Percentiles rank a stretch among this genome's conserved stretches.
These are phyloP conservation scores for Jacaranda copaia DNA, from an alignment of 257 asterid genomes.

Conservation along the genomic window DNA sequence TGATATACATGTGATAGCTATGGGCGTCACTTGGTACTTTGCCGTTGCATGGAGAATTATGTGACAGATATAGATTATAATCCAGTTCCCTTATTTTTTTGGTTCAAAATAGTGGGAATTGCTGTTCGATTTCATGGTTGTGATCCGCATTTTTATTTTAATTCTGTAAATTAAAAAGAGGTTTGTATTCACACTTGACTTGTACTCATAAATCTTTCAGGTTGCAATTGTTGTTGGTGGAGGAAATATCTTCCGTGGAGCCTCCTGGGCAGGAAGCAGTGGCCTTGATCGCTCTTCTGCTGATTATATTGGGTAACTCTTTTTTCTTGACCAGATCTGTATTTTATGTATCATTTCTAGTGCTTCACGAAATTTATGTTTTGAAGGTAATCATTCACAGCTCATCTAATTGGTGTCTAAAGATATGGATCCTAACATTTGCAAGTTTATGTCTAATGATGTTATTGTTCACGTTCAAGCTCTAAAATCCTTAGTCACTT, in stretches of 20 bases:
- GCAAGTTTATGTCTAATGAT: conserved; percentile 1
- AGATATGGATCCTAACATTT: background rate
- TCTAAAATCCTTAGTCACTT: background rate
- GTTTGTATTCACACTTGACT: conserved; percentile 19
- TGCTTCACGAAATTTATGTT: conserved; percentile 8
- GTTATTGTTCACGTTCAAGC: background rate
- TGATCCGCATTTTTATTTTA: background rate
- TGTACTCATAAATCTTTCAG: conserved; percentile 46
- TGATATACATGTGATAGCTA: conserved; percentile 1
- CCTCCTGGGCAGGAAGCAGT: conserved; percentile 89
- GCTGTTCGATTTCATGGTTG: conserved; percentile 21
- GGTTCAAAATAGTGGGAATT: conserved; percentile 10
- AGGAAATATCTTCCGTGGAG: conserved; percentile 92
- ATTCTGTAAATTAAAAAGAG: conserved; percentile 3
- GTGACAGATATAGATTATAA: background rate
- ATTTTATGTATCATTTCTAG: background rate
- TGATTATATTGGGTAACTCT: conserved; percentile 87
- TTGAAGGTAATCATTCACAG: background rate
- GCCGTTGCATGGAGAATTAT: conserved; percentile 2
- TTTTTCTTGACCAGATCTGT: conserved; percentile 26
- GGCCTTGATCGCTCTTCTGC: conserved; percentile 96
- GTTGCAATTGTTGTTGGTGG: conserved; percentile 94
- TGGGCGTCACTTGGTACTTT: conserved; percentile 4
- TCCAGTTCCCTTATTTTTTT: conserved; percentile 5
- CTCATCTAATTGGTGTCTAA: background rate